Evolutionary conservation across 331 rosid genomes (phyloP).

Genomic region (Malus hybrid): DNA sequence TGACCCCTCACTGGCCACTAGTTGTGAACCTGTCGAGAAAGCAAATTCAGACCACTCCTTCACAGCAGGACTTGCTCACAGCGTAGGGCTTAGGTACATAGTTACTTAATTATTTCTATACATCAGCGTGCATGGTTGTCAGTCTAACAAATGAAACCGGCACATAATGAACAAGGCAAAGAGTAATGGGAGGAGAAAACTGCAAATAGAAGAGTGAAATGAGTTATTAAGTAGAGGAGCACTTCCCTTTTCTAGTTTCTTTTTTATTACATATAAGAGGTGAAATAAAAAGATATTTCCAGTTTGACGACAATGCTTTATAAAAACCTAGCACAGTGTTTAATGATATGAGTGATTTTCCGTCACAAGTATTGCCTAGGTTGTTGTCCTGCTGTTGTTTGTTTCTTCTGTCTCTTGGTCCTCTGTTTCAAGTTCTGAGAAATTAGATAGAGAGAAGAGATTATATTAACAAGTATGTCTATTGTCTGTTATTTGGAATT

Average conservation of each 20-base stretch:
- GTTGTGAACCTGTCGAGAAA: slow-evolving; percentile 46
- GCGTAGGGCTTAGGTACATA: slow-evolving; percentile 40
- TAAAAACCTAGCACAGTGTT: not conserved
- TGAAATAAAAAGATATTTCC: not conserved
- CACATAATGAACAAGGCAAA: not conserved
- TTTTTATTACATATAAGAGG: not conserved
- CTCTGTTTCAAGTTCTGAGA: not conserved
- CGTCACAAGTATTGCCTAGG: not conserved
- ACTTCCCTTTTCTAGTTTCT: not conserved
- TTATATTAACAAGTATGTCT: not conserved
- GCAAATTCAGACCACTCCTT: slow-evolving; percentile 38
- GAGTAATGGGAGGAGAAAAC: not conserved
- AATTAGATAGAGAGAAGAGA: not conserved
- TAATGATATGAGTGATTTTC: not conserved
- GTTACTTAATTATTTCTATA: not conserved
- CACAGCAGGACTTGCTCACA: slow-evolving; percentile 39
- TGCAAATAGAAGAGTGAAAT: not conserved
- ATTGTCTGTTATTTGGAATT: not conserved
- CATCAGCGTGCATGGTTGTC: not conserved
- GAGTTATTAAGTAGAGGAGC: not conserved
- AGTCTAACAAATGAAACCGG: not conserved
- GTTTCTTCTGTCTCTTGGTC: not conserved
- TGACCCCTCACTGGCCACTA: slow-evolving; percentile 36
- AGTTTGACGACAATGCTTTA: not conserved
- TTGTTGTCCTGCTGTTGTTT: not conserved